Percentiles rank a stretch among this genome's conserved stretches.
These are phyloP conservation scores for Solanum pinnatisectum DNA, from an alignment of 257 asterid genomes.

Conservation along the genomic window DNA sequence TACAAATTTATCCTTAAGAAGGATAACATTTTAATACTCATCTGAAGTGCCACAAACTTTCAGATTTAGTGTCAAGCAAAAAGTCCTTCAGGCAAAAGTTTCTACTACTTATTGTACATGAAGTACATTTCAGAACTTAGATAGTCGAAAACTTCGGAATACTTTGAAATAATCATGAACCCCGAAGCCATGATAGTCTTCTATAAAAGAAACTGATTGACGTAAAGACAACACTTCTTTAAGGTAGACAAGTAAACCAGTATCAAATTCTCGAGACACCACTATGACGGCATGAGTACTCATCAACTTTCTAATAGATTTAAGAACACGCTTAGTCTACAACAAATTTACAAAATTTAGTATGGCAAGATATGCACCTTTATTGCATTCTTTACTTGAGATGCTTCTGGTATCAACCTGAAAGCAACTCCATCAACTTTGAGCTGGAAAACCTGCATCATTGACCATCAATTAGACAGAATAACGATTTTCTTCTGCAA, in stretches of 20 bases:
- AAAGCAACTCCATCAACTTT: slow-evolving; percentile 87
- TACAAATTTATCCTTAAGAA: neutral
- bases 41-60: neutral
- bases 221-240: neutral
- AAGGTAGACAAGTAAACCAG: neutral
- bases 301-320: neutral
- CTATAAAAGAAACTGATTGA: neutral
- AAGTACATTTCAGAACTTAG: neutral
- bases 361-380: slow-evolving; percentile 30
- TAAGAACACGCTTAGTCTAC: neutral
- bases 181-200: neutral
- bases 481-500: neutral
- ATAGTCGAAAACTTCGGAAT: neutral
- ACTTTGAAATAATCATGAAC: neutral
- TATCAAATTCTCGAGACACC: neutral
- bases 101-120: neutral
- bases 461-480: slow-evolving; percentile 6
- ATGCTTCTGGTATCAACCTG: slow-evolving; percentile 83
- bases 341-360: neutral
- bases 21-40: neutral
- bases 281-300: neutral
- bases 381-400: slow-evolving; percentile 77
- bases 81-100: neutral
- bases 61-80: neutral
- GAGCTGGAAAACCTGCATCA: slow-evolving; percentile 73